A percentile compares a stretch with the other conserved stretches of the same genome.
These are phyloP conservation scores for Inga laurina DNA, from an alignment of 306 rosid genomes.

Conservation along the genomic window DNA sequence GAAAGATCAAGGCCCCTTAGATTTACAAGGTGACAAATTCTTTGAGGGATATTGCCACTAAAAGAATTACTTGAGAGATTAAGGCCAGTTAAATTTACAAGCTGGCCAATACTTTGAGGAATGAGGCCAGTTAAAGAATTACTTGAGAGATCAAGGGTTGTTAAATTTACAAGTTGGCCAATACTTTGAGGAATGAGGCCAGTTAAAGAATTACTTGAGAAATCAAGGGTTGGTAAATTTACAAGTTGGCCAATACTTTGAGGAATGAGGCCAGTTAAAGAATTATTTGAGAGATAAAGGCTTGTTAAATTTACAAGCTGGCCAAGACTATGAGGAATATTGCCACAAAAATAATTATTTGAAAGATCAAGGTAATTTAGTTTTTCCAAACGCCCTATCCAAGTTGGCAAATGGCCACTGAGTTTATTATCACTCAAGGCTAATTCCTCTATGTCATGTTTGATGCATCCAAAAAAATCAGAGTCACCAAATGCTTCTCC, in stretches of 20 bases:
- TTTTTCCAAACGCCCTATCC: neutral
- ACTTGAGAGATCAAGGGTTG: neutral
- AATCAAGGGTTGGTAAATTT: no score
- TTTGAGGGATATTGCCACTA: neutral
- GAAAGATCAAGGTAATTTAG: neutral
- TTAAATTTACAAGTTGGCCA: neutral
- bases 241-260: no score
- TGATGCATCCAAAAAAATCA: no score
- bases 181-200: neutral
- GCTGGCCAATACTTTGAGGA: neutral
- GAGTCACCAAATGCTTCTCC: no score
- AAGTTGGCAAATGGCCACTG: neutral
- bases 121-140: neutral
- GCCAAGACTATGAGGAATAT: no score
- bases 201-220: neutral
- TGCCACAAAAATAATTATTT: no score
- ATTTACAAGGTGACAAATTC: no score
- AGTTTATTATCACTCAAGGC: neutral
- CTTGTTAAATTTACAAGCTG: no score
- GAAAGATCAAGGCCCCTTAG: no score
- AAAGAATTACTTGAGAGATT: neutral
- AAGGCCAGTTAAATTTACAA: accelerated
- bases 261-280: no score
- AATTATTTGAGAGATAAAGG: neutral
- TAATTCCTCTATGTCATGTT: neutral